Percentiles rank a stretch among this genome's conserved stretches.
Evolutionary conservation across 495 filamentous ascomycete species (phyloP).

Genomic region (Lophiostoma macrostomum): DNA sequence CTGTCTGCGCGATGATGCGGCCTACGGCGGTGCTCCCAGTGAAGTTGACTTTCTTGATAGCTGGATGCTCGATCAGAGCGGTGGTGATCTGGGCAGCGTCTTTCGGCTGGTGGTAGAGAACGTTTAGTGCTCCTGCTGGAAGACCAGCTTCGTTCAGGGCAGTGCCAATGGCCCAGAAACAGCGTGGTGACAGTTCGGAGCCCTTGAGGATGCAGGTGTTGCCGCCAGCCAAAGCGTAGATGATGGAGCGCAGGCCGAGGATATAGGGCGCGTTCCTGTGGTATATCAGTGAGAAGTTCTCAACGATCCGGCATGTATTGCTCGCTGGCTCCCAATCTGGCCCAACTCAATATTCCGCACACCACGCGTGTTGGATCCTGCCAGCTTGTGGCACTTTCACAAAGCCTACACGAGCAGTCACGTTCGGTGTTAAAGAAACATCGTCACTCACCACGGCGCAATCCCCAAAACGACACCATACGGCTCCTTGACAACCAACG

Average conservation of each 20-base stretch:
- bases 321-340: too few relatives aligned
- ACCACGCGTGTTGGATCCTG: too few relatives aligned
- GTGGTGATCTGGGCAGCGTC: slow-evolving; percentile 57
- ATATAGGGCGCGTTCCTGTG: slow-evolving; percentile 42
- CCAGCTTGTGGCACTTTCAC: too few relatives aligned
- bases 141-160: slow-evolving; percentile 72
- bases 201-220: slow-evolving; percentile 77
- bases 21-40: slow-evolving; percentile 59
- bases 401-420: too few relatives aligned
- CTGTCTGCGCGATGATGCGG: slow-evolving; percentile 54
- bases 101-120: slow-evolving; percentile 51
- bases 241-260: slow-evolving; percentile 48
- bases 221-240: slow-evolving; percentile 77
- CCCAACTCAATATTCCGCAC: too few relatives aligned
- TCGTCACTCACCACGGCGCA: slow-evolving; percentile 61
- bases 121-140: slow-evolving; percentile 56
- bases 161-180: slow-evolving; percentile 68
- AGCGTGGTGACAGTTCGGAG: slow-evolving; percentile 71
- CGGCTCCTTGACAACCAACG: slow-evolving; percentile 75
- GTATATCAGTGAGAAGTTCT: too few relatives aligned
- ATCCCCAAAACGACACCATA: slow-evolving; percentile 78
- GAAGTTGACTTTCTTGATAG: slow-evolving; percentile 61
- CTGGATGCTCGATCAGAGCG: slow-evolving; percentile 54
- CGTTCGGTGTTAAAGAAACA: too few relatives aligned
- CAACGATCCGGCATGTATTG: not conserved